A percentile compares a stretch with the other conserved stretches of the same genome.
Conservation (phyloP, 768 basidiomycete genomes). For the Polyporus arcularius region DNA sequence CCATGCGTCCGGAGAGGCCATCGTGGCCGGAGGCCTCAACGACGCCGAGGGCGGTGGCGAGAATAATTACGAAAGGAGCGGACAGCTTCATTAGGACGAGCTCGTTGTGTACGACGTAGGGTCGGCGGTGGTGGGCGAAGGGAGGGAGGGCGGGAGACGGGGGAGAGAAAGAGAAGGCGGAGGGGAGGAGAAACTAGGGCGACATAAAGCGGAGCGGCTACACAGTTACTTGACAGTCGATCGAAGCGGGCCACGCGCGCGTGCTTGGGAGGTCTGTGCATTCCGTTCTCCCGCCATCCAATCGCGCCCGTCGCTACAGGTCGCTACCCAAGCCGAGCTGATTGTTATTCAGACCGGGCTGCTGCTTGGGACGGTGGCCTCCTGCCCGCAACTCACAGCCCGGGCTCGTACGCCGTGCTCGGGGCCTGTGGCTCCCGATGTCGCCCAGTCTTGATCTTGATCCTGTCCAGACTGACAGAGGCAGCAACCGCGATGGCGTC, state of each 20-base stretch:
- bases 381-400: neutral
- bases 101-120: conserved; percentile 15
- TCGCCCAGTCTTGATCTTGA: neutral
- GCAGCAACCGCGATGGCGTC: too few species aligned
- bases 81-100: conserved; percentile 44
- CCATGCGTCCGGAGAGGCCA: conserved; percentile 30
- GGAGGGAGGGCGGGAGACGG: neutral
- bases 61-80: conserved; percentile 41
- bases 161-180: neutral
- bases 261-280: neutral
- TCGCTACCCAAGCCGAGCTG: neutral
- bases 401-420: neutral
- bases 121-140: conserved; percentile 2
- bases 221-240: too few species aligned
- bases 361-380: neutral
- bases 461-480: neutral
- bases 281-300: neutral
- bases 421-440: neutral
- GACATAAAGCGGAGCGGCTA: neutral
- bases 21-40: conserved; percentile 39
- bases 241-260: neutral
- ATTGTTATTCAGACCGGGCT: neutral
- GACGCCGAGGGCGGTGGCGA: conserved; percentile 26
- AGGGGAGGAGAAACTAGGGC: neutral
- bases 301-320: neutral